Base-by-base conservation (phyloP, 1,139 yeast genomes). In the Spathaspora jeffriesii region DNA sequence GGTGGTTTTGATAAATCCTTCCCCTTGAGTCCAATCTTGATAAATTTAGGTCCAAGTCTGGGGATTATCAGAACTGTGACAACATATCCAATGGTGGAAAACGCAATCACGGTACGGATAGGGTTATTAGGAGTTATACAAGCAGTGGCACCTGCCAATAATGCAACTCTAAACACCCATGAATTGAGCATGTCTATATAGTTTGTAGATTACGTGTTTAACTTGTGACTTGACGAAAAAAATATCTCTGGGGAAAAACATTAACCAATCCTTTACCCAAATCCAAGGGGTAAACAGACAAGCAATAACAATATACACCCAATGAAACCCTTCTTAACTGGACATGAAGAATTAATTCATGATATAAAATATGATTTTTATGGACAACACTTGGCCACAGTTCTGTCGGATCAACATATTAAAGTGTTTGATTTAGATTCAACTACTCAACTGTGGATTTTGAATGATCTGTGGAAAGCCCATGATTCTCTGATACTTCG, bases 391-490 rank as follows among this genome's bases (percentile, higher is more conserved):
- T 73, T 92, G 47, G 98, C 97, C 8, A 91, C 97, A 0, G 91
- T 95, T 49, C 88, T 96, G 8, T 87, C 96, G 0, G 98, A 92
- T 64, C 97, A 91, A 58, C 95, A 88, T 60, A 81, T 92, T 53
- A 89, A 89, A 60, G 92, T 92, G 34, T 92, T 90, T 64, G 93
- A 87, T 61, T 68, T 85, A 43, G 88, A 84, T 56, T 65, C 81
- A 13, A 53, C 70, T 23, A 67, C 80, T 6, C 70, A 73, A 27
- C 78, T 82, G 27, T 92, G 97, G 97, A 81, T 80, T 14, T 67
- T 87, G 47, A 84, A 85, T 56, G 97, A 91, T 65, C 84, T 88
- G 53, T 92, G 97, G 96, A 88, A 88, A 57, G 98, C 98, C 1
- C 99, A 93, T 62, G 97, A 93, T 58, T 85, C 96, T 7, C 83